Evolutionary conservation across 768 basidiomycete species (phyloP).

Genomic region (Strobilomyces dryophilus): DNA sequence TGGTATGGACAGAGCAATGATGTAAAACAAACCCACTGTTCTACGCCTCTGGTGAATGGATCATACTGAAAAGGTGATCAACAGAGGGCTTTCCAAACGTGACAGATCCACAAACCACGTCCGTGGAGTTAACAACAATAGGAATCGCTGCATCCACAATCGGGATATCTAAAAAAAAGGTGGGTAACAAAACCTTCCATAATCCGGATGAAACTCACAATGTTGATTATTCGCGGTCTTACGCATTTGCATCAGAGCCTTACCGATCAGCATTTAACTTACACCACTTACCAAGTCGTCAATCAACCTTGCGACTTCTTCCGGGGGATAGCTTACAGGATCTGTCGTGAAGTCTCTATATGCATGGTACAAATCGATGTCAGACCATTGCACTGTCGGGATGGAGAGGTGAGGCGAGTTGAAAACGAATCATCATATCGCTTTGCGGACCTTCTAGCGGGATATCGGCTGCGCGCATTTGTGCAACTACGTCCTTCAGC

Average conservation of each 20-base stretch:
- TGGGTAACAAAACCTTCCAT: not conserved
- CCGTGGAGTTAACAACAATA: constrained; percentile 52
- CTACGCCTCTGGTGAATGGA: constrained; percentile 58
- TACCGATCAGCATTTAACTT: not conserved
- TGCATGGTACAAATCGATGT: constrained; percentile 71
- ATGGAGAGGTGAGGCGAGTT: not conserved
- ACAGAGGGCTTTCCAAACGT: not conserved
- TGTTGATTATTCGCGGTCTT: constrained; percentile 22
- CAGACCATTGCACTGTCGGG: constrained; percentile 64
- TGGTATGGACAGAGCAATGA: not conserved
- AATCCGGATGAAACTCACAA: constrained; percentile 9
- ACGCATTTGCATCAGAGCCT: not conserved
- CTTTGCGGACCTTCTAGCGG: constrained; percentile 57
- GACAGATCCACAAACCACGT: constrained; percentile 43
- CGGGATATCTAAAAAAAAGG: constrained; percentile 47
- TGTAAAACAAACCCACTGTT: constrained; percentile 38
- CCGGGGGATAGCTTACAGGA: constrained; percentile 55
- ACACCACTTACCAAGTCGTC: constrained; percentile 43
- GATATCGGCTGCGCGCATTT: constrained; percentile 61
- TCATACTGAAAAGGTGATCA: constrained; percentile 44
- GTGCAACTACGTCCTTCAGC: constrained; percentile 46
- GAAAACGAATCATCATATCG: not conserved
- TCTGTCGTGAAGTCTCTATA: constrained; percentile 65
- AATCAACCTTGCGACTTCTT: constrained; percentile 50
- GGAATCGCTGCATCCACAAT: constrained; percentile 64